Conservation (phyloP, 768 basidiomycete genomes). For the Holtermanniella nyarrowii region DNA sequence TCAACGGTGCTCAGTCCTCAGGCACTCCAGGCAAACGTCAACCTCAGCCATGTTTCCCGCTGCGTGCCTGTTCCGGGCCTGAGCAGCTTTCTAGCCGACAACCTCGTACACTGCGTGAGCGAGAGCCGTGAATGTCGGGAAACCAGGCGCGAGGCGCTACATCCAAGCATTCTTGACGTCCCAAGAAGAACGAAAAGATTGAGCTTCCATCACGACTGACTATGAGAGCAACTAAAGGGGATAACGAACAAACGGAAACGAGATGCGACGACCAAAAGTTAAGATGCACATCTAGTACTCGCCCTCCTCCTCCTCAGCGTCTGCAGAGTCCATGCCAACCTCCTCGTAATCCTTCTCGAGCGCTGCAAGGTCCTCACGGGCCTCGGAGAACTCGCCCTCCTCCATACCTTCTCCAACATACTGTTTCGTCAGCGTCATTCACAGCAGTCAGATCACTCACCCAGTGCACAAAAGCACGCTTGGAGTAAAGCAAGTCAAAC, state of each 20-base stretch:
- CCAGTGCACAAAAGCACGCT: slow-evolving; percentile 45
- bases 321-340: slow-evolving; percentile 42
- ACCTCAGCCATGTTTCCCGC: no score
- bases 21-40: no score
- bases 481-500: slow-evolving; percentile 96
- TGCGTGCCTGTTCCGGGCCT: no score
- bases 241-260: background rate
- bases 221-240: background rate
- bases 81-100: no score
- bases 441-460: slow-evolving; percentile 42
- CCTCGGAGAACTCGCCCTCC: slow-evolving; percentile 98
- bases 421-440: slow-evolving; percentile 45
- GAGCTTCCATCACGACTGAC: background rate
- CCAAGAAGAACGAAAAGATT: background rate
- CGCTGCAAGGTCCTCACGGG: slow-evolving; percentile 93
- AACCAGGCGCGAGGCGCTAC: background rate
- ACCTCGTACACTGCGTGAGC: no score
- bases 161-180: background rate
- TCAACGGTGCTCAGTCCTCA: no score
- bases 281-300: slow-evolving; percentile 34
- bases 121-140: background rate
- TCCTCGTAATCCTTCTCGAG: slow-evolving; percentile 63
- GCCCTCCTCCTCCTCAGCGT: slow-evolving; percentile 41
- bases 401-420: slow-evolving; percentile 99
- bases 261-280: background rate